Evolutionary conservation across 345 rosid species (phyloP).

Genomic region (Arabidopsis suecica): DNA sequence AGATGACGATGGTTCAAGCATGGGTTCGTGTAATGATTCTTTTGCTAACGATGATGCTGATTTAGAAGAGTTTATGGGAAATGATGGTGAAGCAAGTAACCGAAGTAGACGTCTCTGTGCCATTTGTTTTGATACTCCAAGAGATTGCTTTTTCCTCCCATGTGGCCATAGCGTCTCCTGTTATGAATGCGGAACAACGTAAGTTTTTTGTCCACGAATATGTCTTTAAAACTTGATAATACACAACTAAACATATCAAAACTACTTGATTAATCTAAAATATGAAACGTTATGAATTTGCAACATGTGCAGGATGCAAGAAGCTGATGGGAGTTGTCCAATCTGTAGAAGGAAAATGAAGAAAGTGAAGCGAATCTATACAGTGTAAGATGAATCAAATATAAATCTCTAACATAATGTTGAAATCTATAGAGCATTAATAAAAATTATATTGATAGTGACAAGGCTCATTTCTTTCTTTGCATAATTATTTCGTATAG

Average conservation of each 20-base stretch:
- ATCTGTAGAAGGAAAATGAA: conserved; percentile 65
- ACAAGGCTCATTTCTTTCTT: conserved; percentile 11
- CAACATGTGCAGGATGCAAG: conserved; percentile 60
- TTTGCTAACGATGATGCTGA: conserved; percentile 60
- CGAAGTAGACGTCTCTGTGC: conserved; percentile 70
- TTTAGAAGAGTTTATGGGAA: conserved; percentile 51
- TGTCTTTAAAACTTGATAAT: not conserved
- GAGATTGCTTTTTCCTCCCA: conserved; percentile 90
- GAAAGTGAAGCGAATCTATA: conserved; percentile 75
- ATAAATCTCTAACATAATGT: not conserved
- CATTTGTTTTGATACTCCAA: conserved; percentile 87
- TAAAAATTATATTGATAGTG: not conserved
- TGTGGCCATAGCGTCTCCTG: conserved; percentile 93
- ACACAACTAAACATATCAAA: not conserved
- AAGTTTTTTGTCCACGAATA: conserved; percentile 11
- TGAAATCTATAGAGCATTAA: not conserved
- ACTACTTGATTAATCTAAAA: not conserved
- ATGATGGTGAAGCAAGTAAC: conserved; percentile 58
- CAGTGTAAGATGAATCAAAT: conserved; percentile 12
- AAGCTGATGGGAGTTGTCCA: conserved; percentile 72
- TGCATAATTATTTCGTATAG: not conserved
- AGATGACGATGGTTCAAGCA: conserved; percentile 62
- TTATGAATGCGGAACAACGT: conserved; percentile 70
- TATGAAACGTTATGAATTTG: not conserved
- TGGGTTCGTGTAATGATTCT: conserved; percentile 67